These are phyloP conservation scores for Backusella sp. DNA, from an alignment of 192 early-diverging fungal genomes.

Conservation along the genomic window DNA sequence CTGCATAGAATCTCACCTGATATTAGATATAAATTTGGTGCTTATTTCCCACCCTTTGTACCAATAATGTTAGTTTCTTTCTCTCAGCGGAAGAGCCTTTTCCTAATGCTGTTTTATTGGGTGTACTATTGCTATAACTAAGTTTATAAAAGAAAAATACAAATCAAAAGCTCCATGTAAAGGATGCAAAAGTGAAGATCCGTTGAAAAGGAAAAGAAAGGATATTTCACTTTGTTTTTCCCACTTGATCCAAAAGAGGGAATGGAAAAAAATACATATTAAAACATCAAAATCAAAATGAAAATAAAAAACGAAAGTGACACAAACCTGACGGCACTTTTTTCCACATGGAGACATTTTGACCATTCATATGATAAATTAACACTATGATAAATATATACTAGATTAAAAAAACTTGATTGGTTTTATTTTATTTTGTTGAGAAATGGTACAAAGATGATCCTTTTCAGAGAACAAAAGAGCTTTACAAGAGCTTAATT, in stretches of 20 bases:
- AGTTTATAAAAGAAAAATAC: too few species aligned
- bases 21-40: background rate
- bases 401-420: too few species aligned
- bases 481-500: background rate
- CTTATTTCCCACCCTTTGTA: background rate
- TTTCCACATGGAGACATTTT: background rate
- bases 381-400: background rate
- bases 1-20: background rate
- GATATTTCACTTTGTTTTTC: background rate
- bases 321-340: background rate
- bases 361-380: background rate
- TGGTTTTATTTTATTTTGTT: too few species aligned
- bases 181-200: too few species aligned
- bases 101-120: too few species aligned
- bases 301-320: background rate
- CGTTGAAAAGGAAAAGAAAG: too few species aligned
- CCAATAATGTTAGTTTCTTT: background rate
- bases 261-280: background rate
- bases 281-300: background rate
- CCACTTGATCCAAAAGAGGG: background rate
- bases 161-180: too few species aligned
- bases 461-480: too few species aligned
- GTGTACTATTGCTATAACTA: too few species aligned
- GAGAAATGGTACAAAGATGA: too few species aligned
- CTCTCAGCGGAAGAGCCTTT: background rate